A percentile compares a stretch with the other conserved stretches of the same genome.
These are phyloP conservation scores for Trichosanthes cucumerina DNA, from an alignment of 306 rosid genomes.

Conservation along the genomic window DNA sequence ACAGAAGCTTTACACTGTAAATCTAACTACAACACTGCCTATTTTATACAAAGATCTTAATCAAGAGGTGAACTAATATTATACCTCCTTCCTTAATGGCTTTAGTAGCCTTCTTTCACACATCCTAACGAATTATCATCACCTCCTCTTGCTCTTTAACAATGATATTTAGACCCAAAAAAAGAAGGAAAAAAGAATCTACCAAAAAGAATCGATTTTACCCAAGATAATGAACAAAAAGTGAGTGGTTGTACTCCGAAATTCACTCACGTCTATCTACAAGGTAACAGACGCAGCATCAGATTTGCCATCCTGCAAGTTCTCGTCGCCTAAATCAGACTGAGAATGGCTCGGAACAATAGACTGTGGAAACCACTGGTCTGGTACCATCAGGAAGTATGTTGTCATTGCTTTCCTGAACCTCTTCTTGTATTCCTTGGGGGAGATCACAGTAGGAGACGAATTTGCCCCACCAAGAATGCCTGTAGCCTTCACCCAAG, in stretches of 20 bases:
- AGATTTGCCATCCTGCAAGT: conserved; percentile 26
- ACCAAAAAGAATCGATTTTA: conserved; percentile 9
- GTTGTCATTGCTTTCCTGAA: conserved; percentile 97
- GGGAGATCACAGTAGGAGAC: conserved; percentile 86
- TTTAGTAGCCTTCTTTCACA: conserved; percentile 10
- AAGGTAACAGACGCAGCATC: background rate
- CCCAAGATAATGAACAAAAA: background rate
- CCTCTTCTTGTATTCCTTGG: conserved; percentile 89
- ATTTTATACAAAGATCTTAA: background rate
- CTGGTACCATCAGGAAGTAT: conserved; percentile 95
- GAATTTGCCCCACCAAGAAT: conserved; percentile 90
- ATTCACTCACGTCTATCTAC: conserved; percentile 1
- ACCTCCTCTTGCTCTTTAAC: background rate
- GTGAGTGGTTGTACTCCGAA: background rate
- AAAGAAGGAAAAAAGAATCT: background rate
- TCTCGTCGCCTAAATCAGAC: conserved; percentile 57
- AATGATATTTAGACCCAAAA: background rate
- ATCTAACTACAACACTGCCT: background rate
- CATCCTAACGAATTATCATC: background rate
- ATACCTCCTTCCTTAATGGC: conserved; percentile 5
- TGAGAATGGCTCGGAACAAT: conserved; percentile 47
- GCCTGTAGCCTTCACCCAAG: conserved; percentile 96
- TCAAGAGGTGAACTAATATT: conserved; percentile 5
- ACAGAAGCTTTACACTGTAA: background rate
- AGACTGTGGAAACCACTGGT: conserved; percentile 81